Conservation (phyloP, 176 grass and related monocot genomes). For the Tillandsia leiboldiana region DNA sequence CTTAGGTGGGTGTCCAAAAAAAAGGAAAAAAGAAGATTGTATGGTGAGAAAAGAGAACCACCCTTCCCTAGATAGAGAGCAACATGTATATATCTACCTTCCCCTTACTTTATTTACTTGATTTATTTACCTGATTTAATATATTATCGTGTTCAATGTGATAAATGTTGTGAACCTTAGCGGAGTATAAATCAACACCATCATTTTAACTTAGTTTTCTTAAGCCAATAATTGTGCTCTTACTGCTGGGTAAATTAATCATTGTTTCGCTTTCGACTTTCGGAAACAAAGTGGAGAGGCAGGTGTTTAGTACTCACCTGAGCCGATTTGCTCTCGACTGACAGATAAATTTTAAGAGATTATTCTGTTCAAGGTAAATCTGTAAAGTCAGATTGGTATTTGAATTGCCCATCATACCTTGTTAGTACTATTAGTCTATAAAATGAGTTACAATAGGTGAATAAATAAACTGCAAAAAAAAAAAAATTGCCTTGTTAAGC, state of each 20-base stretch:
- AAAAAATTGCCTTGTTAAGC: too few relatives aligned
- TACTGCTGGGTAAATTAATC: not conserved
- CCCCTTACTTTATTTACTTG: not conserved
- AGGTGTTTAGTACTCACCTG: not conserved
- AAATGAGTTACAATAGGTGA: too few relatives aligned
- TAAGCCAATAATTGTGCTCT: not conserved
- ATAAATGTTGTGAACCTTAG: not conserved
- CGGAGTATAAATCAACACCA: not conserved
- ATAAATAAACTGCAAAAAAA: too few relatives aligned
- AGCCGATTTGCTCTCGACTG: too few relatives aligned
- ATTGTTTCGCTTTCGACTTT: too few relatives aligned
- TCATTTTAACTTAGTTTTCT: not conserved
- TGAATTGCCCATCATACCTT: too few relatives aligned
- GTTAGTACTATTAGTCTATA: too few relatives aligned
- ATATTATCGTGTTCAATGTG: not conserved
- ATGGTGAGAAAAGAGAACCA: not conserved
- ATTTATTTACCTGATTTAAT: not conserved
- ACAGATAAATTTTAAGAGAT: too few relatives aligned
- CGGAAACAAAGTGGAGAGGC: too few relatives aligned
- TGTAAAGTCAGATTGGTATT: too few relatives aligned
- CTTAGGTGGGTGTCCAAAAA: not conserved
- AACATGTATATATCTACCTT: not conserved
- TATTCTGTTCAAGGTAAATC: too few relatives aligned
- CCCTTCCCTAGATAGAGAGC: constrained; percentile 1
- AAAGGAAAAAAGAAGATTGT: not conserved